Percentiles rank a stretch among this genome's conserved stretches.
Conservation (phyloP, 805 yeast genomes). For the Starmerella khaoyaiensis region DNA sequence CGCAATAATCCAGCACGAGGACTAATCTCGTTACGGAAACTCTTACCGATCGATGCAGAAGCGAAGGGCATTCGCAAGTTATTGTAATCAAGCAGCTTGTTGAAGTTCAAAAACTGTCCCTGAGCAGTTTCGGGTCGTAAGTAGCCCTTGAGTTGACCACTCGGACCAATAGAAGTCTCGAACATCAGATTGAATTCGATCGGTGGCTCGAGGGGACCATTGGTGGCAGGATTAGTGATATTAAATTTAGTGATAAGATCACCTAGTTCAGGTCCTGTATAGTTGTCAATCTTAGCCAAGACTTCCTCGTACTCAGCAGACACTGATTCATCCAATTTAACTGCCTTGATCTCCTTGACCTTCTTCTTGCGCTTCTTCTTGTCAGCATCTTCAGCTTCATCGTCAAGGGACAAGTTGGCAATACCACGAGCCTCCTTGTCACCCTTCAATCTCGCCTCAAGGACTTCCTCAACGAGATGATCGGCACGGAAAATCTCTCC, state of each 20-base stretch:
- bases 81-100: constrained; percentile 85
- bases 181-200: constrained; percentile 95
- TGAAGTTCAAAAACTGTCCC: constrained; percentile 95
- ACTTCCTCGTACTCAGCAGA: constrained; percentile 72
- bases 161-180: constrained; percentile 98
- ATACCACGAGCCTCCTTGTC: constrained; percentile 93
- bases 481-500: constrained; percentile 99
- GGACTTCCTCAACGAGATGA: constrained; percentile 93
- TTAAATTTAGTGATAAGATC: constrained; percentile 69
- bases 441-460: constrained; percentile 92
- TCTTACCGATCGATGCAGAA: constrained; percentile 97
- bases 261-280: constrained; percentile 83
- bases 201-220: constrained; percentile 77
- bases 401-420: constrained; percentile 46
- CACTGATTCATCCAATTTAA: constrained; percentile 69
- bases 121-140: constrained; percentile 99
- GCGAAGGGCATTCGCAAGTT: constrained; percentile 98
- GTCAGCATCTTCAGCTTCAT: constrained; percentile 75
- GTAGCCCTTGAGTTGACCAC: constrained; percentile 90
- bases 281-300: constrained; percentile 86
- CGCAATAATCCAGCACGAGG: constrained; percentile 96
- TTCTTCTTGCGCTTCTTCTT: constrained; percentile 66
- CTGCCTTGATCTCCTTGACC: constrained; percentile 83
- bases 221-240: constrained; percentile 85
- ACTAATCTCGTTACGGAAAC: constrained; percentile 96